These are phyloP conservation scores for Zasmidium angulare DNA, from an alignment of 2,329 filamentous ascomycete genomes.

Conservation along the genomic window DNA sequence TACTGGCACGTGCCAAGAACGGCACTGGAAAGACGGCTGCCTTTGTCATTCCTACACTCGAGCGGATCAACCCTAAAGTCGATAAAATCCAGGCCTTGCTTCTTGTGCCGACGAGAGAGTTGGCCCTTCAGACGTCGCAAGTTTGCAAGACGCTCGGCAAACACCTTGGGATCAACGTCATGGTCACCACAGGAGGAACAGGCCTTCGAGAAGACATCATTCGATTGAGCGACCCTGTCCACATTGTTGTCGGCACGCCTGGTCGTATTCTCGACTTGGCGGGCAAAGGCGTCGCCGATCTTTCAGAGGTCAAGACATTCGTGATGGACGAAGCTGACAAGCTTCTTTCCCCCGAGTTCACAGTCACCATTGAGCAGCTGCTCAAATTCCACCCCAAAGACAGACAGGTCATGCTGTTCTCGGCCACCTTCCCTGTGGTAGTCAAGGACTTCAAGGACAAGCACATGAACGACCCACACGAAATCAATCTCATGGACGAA, in stretches of 20 bases:
- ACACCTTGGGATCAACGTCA: slow-evolving; percentile 94
- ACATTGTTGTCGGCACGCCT: slow-evolving; percentile 96
- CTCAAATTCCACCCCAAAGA: slow-evolving; percentile 95
- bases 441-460: slow-evolving; percentile 98
- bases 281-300: slow-evolving; percentile 92
- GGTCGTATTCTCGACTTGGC: slow-evolving; percentile 94
- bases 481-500: slow-evolving; percentile 99
- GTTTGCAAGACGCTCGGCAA: slow-evolving; percentile 99
- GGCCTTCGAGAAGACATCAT: slow-evolving; percentile 95
- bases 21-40: slow-evolving; percentile 98
- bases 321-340: slow-evolving; percentile 99
- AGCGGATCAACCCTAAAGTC: slow-evolving; percentile 95
- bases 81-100: slow-evolving; percentile 96
- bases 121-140: slow-evolving; percentile 97
- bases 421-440: slow-evolving; percentile 93
- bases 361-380: slow-evolving; percentile 93
- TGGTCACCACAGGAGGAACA: slow-evolving; percentile 98
- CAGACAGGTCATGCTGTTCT: slow-evolving; percentile 98
- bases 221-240: slow-evolving; percentile 87
- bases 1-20: slow-evolving; percentile 95
- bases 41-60: slow-evolving; percentile 91
- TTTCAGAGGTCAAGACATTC: slow-evolving; percentile 95
- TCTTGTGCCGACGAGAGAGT: slow-evolving; percentile 91
- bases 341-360: slow-evolving; percentile 93
- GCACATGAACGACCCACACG: slow-evolving; percentile 94